phyloP scores from a whole-genome alignment of 2,329 filamentous ascomycete genomes.

The Fusarium virguliforme region DNA sequence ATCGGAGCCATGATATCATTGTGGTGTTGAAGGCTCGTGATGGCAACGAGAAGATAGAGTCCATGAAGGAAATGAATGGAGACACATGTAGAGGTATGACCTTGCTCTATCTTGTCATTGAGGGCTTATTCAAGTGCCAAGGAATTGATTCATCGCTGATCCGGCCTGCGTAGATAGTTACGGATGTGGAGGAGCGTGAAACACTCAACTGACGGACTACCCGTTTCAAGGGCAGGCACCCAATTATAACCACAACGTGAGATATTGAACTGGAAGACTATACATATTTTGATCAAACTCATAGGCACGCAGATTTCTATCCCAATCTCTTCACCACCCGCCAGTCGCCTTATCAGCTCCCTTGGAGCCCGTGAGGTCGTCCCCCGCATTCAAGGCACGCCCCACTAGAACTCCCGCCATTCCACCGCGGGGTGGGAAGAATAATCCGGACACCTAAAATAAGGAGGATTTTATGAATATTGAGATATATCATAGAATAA shows the following conservation, averaged over 20 bases:
- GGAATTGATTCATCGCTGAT: not conserved
- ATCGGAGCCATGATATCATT: conserved; percentile 17
- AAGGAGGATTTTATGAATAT: too few relatives aligned
- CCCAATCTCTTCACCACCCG: not conserved
- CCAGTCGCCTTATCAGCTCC: not conserved
- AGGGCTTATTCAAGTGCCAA: not conserved
- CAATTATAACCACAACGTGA: too few relatives aligned
- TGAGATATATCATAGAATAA: too few relatives aligned
- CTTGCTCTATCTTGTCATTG: not conserved
- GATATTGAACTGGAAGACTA: too few relatives aligned
- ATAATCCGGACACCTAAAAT: too few relatives aligned
- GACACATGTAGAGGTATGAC: not conserved
- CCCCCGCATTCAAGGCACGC: conserved; percentile 5
- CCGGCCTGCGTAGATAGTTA: not conserved
- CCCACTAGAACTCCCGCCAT: conserved; percentile 25
- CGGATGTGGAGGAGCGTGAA: not conserved
- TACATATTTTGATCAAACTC: too few relatives aligned
- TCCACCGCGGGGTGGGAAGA: not conserved
- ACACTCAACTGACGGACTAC: not conserved
- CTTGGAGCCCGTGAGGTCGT: not conserved
- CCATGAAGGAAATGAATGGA: not conserved
- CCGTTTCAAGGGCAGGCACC: too few relatives aligned
- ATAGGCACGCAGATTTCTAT: not conserved
- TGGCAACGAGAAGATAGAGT: not conserved
- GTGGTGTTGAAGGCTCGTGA: conserved; percentile 15